phyloP scores from a whole-genome alignment of 2,329 filamentous ascomycete species.

The Rhytidhysteron rufulum region DNA sequence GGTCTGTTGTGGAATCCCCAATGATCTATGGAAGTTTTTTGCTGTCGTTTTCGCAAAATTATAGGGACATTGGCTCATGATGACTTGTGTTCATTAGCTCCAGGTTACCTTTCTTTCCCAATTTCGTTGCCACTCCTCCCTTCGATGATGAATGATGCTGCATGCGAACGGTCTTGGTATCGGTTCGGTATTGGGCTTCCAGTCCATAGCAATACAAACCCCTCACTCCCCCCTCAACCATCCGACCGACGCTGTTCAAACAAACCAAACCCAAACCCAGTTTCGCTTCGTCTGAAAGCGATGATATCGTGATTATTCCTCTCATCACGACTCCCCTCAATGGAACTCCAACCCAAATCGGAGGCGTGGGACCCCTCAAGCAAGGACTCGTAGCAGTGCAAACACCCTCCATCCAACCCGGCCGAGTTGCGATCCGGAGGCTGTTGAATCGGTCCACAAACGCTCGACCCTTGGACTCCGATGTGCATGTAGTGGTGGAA shows the following conservation, averaged over 20 bases:
- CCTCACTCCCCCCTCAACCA: too few species aligned
- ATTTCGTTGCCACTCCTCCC: slow-evolving; percentile 1
- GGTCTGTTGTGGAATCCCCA: too few species aligned
- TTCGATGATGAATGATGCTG: neutral
- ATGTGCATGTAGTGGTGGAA: slow-evolving; percentile 23
- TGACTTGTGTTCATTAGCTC: too few species aligned
- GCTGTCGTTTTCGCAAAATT: too few species aligned
- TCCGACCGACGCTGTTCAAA: slow-evolving; percentile 9
- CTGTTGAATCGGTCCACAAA: slow-evolving; percentile 32
- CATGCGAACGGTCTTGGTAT: slow-evolving; percentile 5
- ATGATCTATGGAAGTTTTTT: too few species aligned
- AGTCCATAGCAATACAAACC: slow-evolving; percentile 25
- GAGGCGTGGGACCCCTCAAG: slow-evolving; percentile 36
- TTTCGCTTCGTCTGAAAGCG: slow-evolving; percentile 18
- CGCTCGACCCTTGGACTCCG: slow-evolving; percentile 37
- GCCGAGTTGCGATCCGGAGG: slow-evolving; percentile 15
- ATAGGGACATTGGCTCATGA: too few species aligned
- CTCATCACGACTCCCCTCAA: slow-evolving; percentile 11
- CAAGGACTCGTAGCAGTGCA: slow-evolving; percentile 37
- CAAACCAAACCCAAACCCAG: slow-evolving; percentile 13
- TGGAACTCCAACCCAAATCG: slow-evolving; percentile 25
- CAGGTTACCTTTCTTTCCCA: too few species aligned
- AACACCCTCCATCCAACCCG: slow-evolving; percentile 16
- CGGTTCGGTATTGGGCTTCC: slow-evolving; percentile 12
- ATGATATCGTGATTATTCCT: slow-evolving; percentile 13